Percentiles rank a stretch among this genome's conserved stretches.
Conservation (phyloP, 768 basidiomycete species). For the Xerocomellus dryophilus region DNA sequence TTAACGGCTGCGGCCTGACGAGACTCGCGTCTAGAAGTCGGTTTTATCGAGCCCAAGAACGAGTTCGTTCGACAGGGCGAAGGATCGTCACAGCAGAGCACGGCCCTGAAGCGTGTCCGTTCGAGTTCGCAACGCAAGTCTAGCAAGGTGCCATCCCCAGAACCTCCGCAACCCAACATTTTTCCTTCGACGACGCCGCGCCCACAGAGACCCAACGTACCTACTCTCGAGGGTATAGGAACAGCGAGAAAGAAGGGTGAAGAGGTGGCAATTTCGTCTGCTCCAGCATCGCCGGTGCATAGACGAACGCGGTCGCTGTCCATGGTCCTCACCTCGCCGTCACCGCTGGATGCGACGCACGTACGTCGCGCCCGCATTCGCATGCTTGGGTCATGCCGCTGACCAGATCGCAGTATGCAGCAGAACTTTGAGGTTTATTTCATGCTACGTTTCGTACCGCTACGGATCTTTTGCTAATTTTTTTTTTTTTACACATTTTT, state of each 20-base stretch:
- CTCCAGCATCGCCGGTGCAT: conserved; percentile 15
- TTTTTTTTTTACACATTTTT: not conserved
- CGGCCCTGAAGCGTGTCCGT: conserved; percentile 5
- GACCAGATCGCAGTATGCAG: conserved; percentile 20
- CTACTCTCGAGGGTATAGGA: not conserved
- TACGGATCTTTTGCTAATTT: conserved; percentile 1
- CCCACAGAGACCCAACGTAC: not conserved
- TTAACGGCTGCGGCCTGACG: not conserved
- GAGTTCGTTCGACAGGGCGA: not conserved
- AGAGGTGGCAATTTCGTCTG: not conserved
- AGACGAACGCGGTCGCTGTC: conserved; percentile 31
- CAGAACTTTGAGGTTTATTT: conserved; percentile 19
- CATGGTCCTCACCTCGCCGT: conserved; percentile 19
- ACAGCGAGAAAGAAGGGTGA: not conserved
- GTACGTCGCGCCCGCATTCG: conserved; percentile 7
- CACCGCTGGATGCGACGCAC: conserved; percentile 7
- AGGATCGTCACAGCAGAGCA: not conserved
- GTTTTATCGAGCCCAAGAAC: conserved; percentile 14
- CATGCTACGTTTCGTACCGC: not conserved
- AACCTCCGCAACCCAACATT: not conserved
- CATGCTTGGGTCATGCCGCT: not conserved
- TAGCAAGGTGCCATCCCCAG: conserved; percentile 2
- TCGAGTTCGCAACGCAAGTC: conserved; percentile 7
- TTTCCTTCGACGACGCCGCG: not conserved
- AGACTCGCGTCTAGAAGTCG: conserved; percentile 6